phyloP scores from a whole-genome alignment of 352 stramenopile species.

The Phytophthora capsici region DNA sequence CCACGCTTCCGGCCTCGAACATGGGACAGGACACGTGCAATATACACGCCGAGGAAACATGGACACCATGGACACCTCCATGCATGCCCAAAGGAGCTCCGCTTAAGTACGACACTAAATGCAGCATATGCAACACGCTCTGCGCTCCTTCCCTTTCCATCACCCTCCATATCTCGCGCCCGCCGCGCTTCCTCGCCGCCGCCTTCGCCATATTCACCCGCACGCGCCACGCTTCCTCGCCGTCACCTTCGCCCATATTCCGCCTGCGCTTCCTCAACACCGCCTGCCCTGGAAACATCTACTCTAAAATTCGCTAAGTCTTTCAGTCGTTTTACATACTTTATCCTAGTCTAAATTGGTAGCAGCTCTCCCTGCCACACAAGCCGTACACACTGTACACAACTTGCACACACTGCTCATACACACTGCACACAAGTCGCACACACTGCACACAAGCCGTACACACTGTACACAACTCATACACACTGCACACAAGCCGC shows the following conservation, averaged over 20 bases:
- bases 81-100: too few relatives aligned
- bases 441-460: neutral
- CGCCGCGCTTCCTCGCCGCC: too few relatives aligned
- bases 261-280: neutral
- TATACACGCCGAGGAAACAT: neutral
- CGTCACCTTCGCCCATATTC: neutral
- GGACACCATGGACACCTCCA: too few relatives aligned
- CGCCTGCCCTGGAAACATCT: neutral
- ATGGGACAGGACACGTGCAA: slow-evolving; percentile 2
- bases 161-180: too few relatives aligned
- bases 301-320: neutral
- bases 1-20: neutral
- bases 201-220: too few relatives aligned
- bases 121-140: too few relatives aligned
- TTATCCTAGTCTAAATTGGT: slow-evolving; percentile 2
- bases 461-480: neutral
- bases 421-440: too few relatives aligned
- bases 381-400: too few relatives aligned
- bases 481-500: neutral
- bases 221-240: too few relatives aligned
- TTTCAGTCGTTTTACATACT: neutral
- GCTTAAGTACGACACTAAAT: neutral
- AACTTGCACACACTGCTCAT: too few relatives aligned
- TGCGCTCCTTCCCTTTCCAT: too few relatives aligned
- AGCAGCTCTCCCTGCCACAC: neutral